A percentile compares a stretch with the other conserved stretches of the same genome.
Evolutionary conservation across 176 grass and related monocot genomes (phyloP).

Genomic region (Melocanna baccifera): DNA sequence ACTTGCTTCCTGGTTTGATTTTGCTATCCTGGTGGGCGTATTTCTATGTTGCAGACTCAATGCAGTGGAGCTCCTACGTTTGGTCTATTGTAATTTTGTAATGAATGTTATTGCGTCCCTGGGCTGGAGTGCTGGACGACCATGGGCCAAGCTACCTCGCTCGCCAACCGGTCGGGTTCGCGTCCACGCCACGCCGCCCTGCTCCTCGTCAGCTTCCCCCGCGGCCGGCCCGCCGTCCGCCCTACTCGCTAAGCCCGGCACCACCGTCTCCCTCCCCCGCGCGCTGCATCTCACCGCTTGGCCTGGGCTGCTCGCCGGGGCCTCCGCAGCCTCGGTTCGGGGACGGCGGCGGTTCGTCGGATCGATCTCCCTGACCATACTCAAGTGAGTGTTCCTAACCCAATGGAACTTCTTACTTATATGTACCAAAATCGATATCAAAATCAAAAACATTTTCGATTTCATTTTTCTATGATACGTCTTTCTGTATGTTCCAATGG

Average conservation of each 20-base stretch:
- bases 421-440: too few relatives aligned
- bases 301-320: not conserved
- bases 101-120: too few relatives aligned
- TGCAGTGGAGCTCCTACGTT: not conserved
- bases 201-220: not conserved
- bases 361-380: not conserved
- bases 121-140: too few relatives aligned
- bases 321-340: not conserved
- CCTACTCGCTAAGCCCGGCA: not conserved
- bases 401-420: too few relatives aligned
- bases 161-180: not conserved
- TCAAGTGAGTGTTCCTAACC: not conserved
- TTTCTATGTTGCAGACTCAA: not conserved
- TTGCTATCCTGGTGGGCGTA: not conserved
- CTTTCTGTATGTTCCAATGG: not conserved
- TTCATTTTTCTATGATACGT: too few relatives aligned
- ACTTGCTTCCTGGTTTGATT: not conserved
- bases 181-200: not conserved
- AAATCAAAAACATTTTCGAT: too few relatives aligned
- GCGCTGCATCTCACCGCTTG: not conserved
- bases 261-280: not conserved
- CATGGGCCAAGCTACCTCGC: not conserved
- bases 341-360: not conserved
- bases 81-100: too few relatives aligned
- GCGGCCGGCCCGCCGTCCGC: too few relatives aligned